Conservation (phyloP, 2,329 filamentous ascomycete genomes). For the Fusarium nodosum region DNA sequence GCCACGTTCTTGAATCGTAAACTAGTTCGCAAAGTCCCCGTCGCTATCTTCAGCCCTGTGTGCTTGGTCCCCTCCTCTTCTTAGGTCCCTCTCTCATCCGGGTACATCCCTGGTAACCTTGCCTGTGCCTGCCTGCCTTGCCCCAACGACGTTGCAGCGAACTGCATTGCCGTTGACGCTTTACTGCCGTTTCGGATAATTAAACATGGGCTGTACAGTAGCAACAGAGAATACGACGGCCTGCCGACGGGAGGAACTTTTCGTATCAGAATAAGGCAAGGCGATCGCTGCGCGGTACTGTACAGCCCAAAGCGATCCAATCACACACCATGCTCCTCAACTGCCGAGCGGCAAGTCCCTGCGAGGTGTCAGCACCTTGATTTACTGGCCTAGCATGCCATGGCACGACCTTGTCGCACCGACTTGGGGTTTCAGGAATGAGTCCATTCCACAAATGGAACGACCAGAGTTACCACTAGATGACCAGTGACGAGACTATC, state of each 20-base stretch:
- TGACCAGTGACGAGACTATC: background rate
- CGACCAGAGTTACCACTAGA: slow-evolving; percentile 20
- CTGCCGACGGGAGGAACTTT: slow-evolving; percentile 4
- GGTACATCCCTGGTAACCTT: slow-evolving; percentile 1
- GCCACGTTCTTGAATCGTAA: slow-evolving; percentile 5
- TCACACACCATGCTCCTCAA: slow-evolving; percentile 28
- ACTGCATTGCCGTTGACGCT: slow-evolving; percentile 25
- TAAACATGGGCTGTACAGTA: background rate
- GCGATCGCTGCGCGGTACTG: slow-evolving; percentile 10
- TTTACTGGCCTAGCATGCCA: slow-evolving; percentile 14
- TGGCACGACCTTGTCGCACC: slow-evolving; percentile 23
- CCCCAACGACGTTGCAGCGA: slow-evolving; percentile 17
- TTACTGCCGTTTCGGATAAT: slow-evolving; percentile 34
- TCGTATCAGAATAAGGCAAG: slow-evolving; percentile 28
- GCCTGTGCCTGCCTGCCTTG: background rate
- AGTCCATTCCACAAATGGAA: slow-evolving; percentile 5
- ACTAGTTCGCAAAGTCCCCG: slow-evolving; percentile 13
- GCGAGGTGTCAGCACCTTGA: slow-evolving; percentile 46
- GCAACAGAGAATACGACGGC: slow-evolving; percentile 22
- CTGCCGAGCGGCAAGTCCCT: slow-evolving; percentile 45
- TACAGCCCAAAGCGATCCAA: background rate
- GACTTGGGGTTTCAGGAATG: slow-evolving; percentile 43
- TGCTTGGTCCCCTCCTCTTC: slow-evolving; percentile 12
- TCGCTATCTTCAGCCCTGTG: slow-evolving; percentile 40
- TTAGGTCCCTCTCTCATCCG: background rate